Conservation (phyloP, 2,329 filamentous ascomycete genomes). For the Colletotrichum neosansevieriae region DNA sequence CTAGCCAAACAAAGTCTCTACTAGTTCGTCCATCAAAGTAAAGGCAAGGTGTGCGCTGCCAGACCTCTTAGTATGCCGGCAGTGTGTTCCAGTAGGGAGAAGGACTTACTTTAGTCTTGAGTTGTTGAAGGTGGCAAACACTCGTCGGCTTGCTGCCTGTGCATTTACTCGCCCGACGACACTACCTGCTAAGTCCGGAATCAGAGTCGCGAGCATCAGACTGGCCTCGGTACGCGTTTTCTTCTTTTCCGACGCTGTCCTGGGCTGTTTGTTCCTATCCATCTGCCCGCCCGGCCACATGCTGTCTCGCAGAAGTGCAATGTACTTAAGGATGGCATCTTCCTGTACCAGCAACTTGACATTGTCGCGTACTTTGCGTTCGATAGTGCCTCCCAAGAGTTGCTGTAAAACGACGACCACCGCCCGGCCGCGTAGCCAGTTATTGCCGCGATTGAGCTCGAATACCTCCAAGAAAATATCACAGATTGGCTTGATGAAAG, state of each 20-base stretch:
- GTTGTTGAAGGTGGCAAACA: slow-evolving; percentile 95
- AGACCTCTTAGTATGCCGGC: slow-evolving; percentile 30
- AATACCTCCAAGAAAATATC: slow-evolving; percentile 97
- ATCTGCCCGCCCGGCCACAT: slow-evolving; percentile 84
- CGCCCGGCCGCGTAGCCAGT: slow-evolving; percentile 94
- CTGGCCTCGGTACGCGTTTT: slow-evolving; percentile 88
- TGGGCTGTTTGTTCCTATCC: slow-evolving; percentile 61
- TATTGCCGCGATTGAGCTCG: slow-evolving; percentile 93
- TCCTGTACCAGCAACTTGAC: slow-evolving; percentile 81
- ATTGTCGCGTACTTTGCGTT: slow-evolving; percentile 91
- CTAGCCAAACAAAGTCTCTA: slow-evolving; percentile 72
- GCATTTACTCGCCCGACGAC: slow-evolving; percentile 95
- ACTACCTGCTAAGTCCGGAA: slow-evolving; percentile 91
- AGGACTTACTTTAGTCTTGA: slow-evolving; percentile 82
- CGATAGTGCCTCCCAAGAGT: slow-evolving; percentile 93
- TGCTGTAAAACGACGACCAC: slow-evolving; percentile 98
- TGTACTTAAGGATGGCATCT: slow-evolving; percentile 80
- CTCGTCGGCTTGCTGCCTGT: slow-evolving; percentile 86
- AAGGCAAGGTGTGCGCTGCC: slow-evolving; percentile 75
- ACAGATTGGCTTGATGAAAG: slow-evolving; percentile 98
- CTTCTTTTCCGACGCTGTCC: slow-evolving; percentile 79
- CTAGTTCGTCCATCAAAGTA: slow-evolving; percentile 77
- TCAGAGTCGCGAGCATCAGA: slow-evolving; percentile 86
- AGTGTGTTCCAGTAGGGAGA: slow-evolving; percentile 30
- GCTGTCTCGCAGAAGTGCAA: slow-evolving; percentile 77